Evolutionary conservation across 208 protist genomes (phyloP).

Genomic region (Trypanosoma cruzi): DNA sequence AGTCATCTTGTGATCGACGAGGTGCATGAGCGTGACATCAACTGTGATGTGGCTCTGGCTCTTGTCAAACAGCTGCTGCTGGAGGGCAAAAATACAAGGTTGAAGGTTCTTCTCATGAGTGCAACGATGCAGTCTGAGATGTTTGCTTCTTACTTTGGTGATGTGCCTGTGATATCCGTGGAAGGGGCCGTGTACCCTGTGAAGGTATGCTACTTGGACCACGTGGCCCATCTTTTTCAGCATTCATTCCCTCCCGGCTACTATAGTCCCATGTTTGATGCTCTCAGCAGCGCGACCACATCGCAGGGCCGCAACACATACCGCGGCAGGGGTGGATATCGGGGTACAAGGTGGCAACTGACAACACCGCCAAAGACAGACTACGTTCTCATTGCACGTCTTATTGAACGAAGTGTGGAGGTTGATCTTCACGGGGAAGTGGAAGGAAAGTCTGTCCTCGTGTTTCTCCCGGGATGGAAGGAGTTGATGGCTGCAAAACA

Average conservation of each 20-base stretch:
- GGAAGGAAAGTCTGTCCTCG: conserved; percentile 94
- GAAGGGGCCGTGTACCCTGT: conserved; percentile 81
- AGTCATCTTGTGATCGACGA: conserved; percentile 99
- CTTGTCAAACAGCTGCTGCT: conserved; percentile 93
- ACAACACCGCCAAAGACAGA: conserved; percentile 55
- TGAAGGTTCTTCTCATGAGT: conserved; percentile 98
- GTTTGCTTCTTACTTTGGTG: conserved; percentile 96
- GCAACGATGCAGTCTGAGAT: conserved; percentile 98
- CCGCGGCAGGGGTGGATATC: background rate
- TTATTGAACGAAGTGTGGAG: conserved; percentile 51
- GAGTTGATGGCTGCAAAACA: conserved; percentile 91
- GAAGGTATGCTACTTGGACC: conserved; percentile 61
- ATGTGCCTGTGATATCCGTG: conserved; percentile 65
- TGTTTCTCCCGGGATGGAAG: conserved; percentile 99
- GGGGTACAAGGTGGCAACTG: conserved; percentile 1
- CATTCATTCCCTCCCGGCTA: conserved; percentile 10
- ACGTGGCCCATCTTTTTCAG: conserved; percentile 43
- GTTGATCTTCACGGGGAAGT: conserved; percentile 45
- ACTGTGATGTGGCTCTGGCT: conserved; percentile 98
- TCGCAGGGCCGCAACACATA: background rate
- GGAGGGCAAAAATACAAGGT: conserved; percentile 35
- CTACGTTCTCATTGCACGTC: conserved; percentile 78
- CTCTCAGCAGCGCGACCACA: conserved; percentile 17
- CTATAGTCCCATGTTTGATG: conserved; percentile 59
- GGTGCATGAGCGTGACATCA: conserved; percentile 99